Evolutionary conservation across 2,329 filamentous ascomycete genomes (phyloP), one percentile per base, ranked within the genome.

Genomic region (Colletotrichum horii): DNA sequence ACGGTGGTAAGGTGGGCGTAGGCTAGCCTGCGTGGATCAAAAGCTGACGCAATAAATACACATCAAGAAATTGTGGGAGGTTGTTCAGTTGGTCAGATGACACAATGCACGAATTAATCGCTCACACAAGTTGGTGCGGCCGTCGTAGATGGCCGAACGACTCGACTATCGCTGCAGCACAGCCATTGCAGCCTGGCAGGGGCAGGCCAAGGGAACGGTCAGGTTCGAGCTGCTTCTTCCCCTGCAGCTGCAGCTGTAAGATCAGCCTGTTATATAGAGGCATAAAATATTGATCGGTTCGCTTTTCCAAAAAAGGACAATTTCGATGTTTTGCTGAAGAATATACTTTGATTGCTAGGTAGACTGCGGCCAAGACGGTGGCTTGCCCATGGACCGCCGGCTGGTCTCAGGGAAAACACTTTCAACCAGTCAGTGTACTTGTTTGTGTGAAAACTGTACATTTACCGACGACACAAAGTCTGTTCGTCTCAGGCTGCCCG

Each of bases 191-290:
- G 43, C 43, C n/a, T 52, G 0, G 43, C 43, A 52, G 2, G 19
- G 43, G 43, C n/a, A 52, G 19, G n/a, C n/a, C n/a, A 14, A 0
- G n/a, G n/a, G 0, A 14, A 8, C 0, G 11, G 1, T 2, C n/a
- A 4, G 43, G 43, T 52, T 52, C n/a, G 3, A 52, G 43, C n/a
- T 22, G 43, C 43, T 14, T 52, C 11, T n/a, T 14, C 43, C 43
- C 43, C 43, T 52, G 43, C 0, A 52, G 14, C 2, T 52, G 6
- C 43, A 22, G 11, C 43, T 14, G 1, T 0, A 1, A 22, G 22
- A 1, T 52, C n/a, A 52, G 43, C 43, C 43, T 52, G 1, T 1
- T 22, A 52, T 22, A 1, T 0, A 0, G 6, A 52, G 1, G 43
- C n/a, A 52, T 22, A 8, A 0, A 1, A 22, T 52, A 52, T 52